phyloP scores from a whole-genome alignment of 2,329 filamentous ascomycete species.

The Phialophora chinensis region DNA sequence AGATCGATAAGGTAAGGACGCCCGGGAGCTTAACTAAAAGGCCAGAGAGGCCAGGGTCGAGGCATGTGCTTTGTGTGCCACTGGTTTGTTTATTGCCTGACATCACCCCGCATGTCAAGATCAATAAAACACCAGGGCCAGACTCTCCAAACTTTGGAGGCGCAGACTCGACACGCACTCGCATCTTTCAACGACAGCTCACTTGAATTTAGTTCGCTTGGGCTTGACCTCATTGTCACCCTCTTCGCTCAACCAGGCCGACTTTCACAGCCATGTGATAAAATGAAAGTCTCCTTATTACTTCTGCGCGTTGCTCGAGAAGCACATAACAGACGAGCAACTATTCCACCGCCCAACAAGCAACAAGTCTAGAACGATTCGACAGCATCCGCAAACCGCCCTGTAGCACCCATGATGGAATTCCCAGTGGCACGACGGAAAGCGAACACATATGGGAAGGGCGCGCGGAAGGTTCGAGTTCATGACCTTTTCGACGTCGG shows the following conservation, averaged over 20 bases:
- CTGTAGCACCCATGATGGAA: constrained; percentile 33
- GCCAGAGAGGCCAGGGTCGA: not conserved
- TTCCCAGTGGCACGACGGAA: constrained; percentile 40
- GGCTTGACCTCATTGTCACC: not conserved
- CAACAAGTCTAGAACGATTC: not conserved
- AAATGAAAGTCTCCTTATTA: not conserved
- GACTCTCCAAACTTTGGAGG: constrained; percentile 3
- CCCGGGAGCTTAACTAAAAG: constrained; percentile 2
- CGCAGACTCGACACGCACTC: not conserved
- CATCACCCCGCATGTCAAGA: constrained; percentile 27
- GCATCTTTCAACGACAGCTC: constrained; percentile 1
- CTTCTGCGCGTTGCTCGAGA: not conserved
- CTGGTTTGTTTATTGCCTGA: constrained; percentile 26
- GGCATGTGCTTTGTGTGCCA: not conserved
- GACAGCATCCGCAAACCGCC: not conserved
- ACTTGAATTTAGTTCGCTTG: not conserved
- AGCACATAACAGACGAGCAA: not conserved
- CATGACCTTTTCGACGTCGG: constrained; percentile 35
- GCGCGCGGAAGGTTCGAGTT: constrained; percentile 26
- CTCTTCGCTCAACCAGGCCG: not conserved
- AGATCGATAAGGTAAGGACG: not conserved
- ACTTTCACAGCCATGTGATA: not conserved
- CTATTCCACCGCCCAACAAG: not conserved
- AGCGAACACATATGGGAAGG: constrained; percentile 49
- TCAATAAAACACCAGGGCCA: constrained; percentile 2